Evolutionary conservation across 768 basidiomycete species (phyloP).

Genomic region (Russula sp.): DNA sequence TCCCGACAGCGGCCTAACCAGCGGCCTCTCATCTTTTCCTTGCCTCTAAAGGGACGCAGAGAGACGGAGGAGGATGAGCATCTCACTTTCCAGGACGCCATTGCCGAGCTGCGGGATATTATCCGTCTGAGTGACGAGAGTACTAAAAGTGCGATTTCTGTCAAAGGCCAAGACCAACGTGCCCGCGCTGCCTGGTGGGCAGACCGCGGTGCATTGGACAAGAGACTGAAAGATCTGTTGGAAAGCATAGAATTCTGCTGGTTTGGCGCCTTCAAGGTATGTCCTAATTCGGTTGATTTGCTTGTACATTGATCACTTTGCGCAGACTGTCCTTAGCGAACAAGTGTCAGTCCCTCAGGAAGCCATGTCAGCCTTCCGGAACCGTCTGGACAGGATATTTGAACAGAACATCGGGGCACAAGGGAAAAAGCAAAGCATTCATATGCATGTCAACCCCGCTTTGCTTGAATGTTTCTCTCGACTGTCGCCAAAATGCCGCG

Average conservation of each 20-base stretch:
- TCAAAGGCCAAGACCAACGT: slow-evolving; percentile 63
- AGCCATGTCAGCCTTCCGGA: slow-evolving; percentile 55
- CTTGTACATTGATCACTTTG: not conserved
- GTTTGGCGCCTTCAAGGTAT: slow-evolving; percentile 96
- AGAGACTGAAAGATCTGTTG: slow-evolving; percentile 66
- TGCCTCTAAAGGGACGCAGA: slow-evolving; percentile 82
- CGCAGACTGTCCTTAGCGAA: slow-evolving; percentile 61
- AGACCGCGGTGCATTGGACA: slow-evolving; percentile 70
- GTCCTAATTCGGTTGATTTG: slow-evolving; percentile 27
- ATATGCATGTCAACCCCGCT: slow-evolving; percentile 61
- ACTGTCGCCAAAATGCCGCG: slow-evolving; percentile 74
- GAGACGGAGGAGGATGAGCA: slow-evolving; percentile 69
- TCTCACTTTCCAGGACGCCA: slow-evolving; percentile 71
- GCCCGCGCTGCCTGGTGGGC: slow-evolving; percentile 86
- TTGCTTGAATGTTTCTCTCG: slow-evolving; percentile 86
- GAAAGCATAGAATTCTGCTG: slow-evolving; percentile 92
- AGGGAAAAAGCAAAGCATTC: slow-evolving; percentile 57
- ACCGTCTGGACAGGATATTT: slow-evolving; percentile 73
- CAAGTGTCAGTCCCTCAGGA: slow-evolving; percentile 44
- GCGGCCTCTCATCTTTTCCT: slow-evolving; percentile 76
- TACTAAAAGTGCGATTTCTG: slow-evolving; percentile 65
- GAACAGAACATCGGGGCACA: slow-evolving; percentile 56
- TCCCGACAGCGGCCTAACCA: slow-evolving; percentile 65
- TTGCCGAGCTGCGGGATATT: slow-evolving; percentile 74
- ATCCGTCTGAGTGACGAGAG: slow-evolving; percentile 74